Evolutionary conservation across 495 filamentous ascomycete species (phyloP), one percentile per base, ranked within the genome.

Genomic region (Platismatia glauca): DNA sequence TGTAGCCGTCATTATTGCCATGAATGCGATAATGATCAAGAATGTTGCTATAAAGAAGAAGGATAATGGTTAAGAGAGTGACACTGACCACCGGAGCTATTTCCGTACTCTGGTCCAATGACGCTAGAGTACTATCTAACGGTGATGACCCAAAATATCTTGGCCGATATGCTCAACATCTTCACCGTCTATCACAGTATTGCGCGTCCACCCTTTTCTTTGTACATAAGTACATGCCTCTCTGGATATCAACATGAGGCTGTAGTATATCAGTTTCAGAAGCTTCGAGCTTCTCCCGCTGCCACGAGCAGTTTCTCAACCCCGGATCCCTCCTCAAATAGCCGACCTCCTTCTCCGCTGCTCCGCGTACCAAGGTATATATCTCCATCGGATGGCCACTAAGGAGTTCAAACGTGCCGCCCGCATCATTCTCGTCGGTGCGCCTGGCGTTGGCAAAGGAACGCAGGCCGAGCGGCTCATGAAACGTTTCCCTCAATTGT

Each of bases 371-470:
- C 27, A n/a, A n/a, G n/a, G n/a, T 37, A 12, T 41, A 27, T 33
- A 20, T 6, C 33, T 20, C 20, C 27, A 24, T 24, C 39, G 41
- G 37, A 68, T 68, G 66, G 50, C 72, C 35, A 71, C 71, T 6
- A 75, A 70, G 66, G 74, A 84, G 75, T 86, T 95, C 68, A 82
- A 82, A 62, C 85, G 82, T 72, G 93, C 94, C 43, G 94, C 95
- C 22, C 88, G 94, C 38, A 85, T 98, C 58, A 97, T 98, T 72
- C 84, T 98, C 60, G 84, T 98, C 64, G 94, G 94, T 58, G 91
- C 94, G n/a, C 94, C 94, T 0, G 94, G 89, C 8, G 81, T 82
- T 6, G 94, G 94, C 58, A 98, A 98, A 75, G 94, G 94, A 38
- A 98, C 94, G 20, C 94, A 98, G 71, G 89, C 91, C 35, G 90